Base-by-base conservation (phyloP, 495 filamentous ascomycete species). In the Neurospora hispaniola region DNA sequence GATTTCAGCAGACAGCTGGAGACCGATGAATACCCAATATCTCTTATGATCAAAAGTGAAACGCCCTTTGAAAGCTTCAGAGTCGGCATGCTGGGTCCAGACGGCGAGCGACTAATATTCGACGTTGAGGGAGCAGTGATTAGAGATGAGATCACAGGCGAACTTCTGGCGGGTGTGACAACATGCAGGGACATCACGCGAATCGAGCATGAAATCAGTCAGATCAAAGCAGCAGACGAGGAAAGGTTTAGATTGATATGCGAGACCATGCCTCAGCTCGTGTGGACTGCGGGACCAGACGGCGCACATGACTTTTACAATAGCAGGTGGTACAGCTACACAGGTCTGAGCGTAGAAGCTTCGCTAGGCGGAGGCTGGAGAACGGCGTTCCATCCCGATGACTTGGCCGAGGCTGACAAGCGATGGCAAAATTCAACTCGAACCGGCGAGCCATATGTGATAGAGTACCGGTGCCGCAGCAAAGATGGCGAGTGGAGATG, bases 321-420 rank as follows among this genome's bases (percentile, higher is more conserved):
- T 35, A 84, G 86, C 46, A 80, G 88, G 35, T 93, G 91, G 90
- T 92, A 91, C 71, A 85, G 87, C 69, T 93, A 90, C 76, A 93
- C 91, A 1, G 90, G 91, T 2, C 76, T 91, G 42, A 85, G 87
- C 0, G 78, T 80, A 42, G 86, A 90, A 71, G 76, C 88, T 12
- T 84, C 81, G 27, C 68, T 85, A 31, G 83, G 84, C 5, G 20
- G 71, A 54, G 81, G 79, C 3, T 86, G 84, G 84, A 75, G 76
- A 70, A 75, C 73, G 6, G 78, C 83, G 10, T 85, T 86, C 70
- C 85, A 87, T 54, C 84, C 84, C 41, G 87, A 92, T 35, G 91
- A 93, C 74, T 80, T 91, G 78, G 59, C 81, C 20, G 78, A 82
- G 10, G 82, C 87, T 0, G 75, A 72, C 18, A 82, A 81, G 70